Base-by-base conservation (phyloP, 2,329 filamentous ascomycete genomes). In the Colletotrichum scovillei region DNA sequence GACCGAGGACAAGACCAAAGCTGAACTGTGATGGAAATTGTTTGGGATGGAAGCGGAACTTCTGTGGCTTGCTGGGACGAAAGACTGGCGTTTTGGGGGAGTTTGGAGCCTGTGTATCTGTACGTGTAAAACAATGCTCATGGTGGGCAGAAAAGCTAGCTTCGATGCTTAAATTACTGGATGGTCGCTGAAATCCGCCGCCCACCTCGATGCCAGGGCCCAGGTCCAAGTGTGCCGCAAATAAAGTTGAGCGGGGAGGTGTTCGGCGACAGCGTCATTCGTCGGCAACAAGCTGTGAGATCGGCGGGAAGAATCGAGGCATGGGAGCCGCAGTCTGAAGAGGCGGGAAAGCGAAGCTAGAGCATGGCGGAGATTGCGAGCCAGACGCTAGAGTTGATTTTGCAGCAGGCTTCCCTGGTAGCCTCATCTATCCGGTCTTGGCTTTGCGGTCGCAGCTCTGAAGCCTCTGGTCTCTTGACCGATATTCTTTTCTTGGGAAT, bases 71-170 rank as follows among this genome's bases (percentile, higher is more conserved):
- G 26, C 19, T 62, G 35, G 24, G 46, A 62, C 24, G 22, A 64
- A 16, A 9, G 14, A n/a, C 30, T 30, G 67, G 70, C 60, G 46
- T 65, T 73, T 22, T 26, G 6, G 26, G 42, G 59, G 4, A 53
- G 59, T 30, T 73, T 38, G 55, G 59, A 46, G 14, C 4, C 22
- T 4, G 55, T n/a, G 26, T 53, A 60, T 53, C 59, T 26, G 19
- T 24, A 60, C 60, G 60, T 62, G 66, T 70, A 65, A 70, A 42
- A 72, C 26, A 70, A 63, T 52, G 55, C 69, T 73, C 56, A n/a
- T 52, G 32, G 24, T 22, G 67, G 26, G 59, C 67, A 60, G 16
- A 65, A 65, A 64, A 59, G 59, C 32, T 32, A 53, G 42, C 46
- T 65, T 26, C 38, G 30, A 16, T 42, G 30, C n/a, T 60, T 60